Conservation (phyloP, 2,329 filamentous ascomycete genomes). For the Alternaria novae-zelandiae region DNA sequence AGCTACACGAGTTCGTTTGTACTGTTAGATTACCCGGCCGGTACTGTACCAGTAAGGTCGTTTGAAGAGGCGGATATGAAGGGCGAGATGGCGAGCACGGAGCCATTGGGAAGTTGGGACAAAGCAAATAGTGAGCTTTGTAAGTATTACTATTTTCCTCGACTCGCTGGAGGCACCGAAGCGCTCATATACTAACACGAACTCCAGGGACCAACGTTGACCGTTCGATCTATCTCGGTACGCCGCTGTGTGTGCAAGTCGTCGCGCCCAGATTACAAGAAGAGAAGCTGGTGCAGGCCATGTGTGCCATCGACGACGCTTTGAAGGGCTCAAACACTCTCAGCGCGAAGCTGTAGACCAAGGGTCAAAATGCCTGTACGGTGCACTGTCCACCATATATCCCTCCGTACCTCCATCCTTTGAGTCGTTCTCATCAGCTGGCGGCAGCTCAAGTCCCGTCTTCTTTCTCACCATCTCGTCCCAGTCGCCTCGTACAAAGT, state of each 20-base stretch:
- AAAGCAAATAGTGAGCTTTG: conserved; percentile 65
- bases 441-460: background rate
- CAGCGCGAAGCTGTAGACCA: conserved; percentile 22
- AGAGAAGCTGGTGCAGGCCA: conserved; percentile 59
- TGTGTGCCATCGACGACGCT: conserved; percentile 61
- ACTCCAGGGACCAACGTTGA: conserved; percentile 55
- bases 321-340: conserved; percentile 30
- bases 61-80: conserved; percentile 59
- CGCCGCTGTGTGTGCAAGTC: conserved; percentile 63
- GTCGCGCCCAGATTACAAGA: conserved; percentile 63
- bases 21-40: conserved; percentile 67
- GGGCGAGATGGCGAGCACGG: conserved; percentile 51
- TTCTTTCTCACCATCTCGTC: background rate
- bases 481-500: background rate
- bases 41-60: conserved; percentile 60
- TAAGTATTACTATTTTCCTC: conserved; percentile 24
- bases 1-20: conserved; percentile 69
- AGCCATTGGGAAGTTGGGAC: conserved; percentile 63
- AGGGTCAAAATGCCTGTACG: background rate
- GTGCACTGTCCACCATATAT: background rate
- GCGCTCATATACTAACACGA: conserved; percentile 3
- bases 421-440: background rate
- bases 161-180: background rate
- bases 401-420: background rate
- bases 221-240: conserved; percentile 60